Evolutionary conservation across 2,329 filamentous ascomycete species (phyloP).

Genomic region (Aspergillus ruber): DNA sequence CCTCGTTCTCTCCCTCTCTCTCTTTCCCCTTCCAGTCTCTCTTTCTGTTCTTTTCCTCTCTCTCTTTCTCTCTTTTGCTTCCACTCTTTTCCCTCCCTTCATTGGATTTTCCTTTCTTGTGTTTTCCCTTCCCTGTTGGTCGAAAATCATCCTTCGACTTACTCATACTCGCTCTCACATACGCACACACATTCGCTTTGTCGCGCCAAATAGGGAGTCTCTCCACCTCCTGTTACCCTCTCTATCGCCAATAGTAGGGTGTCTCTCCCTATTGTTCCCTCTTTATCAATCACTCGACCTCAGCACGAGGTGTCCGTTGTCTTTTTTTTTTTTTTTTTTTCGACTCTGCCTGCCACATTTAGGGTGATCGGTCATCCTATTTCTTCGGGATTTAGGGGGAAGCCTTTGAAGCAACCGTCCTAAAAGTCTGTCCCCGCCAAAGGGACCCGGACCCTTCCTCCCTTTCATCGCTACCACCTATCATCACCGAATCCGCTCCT

Average conservation of each 20-base stretch:
- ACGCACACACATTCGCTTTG: background rate
- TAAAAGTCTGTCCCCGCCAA: constrained; percentile 2
- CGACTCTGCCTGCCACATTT: background rate
- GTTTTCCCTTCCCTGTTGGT: background rate
- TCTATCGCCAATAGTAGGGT: too few relatives aligned
- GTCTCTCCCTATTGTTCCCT: background rate
- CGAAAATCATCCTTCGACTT: background rate
- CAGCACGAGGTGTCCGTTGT: background rate
- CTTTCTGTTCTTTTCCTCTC: constrained; percentile 1
- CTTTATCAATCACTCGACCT: background rate
- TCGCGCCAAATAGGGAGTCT: too few relatives aligned
- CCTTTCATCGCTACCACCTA: background rate
- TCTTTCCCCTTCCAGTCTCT: constrained; percentile 1
- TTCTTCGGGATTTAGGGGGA: background rate
- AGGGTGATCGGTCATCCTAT: background rate
- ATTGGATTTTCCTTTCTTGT: background rate
- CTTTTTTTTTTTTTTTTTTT: background rate
- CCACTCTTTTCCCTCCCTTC: constrained; percentile 1
- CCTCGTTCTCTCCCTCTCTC: constrained; percentile 4
- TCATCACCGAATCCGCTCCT: background rate
- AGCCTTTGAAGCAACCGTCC: constrained; percentile 1
- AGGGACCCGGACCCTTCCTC: background rate
- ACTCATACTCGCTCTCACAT: background rate
- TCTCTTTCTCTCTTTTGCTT: constrained; percentile 2
- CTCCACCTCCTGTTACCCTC: too few relatives aligned